phyloP scores from a whole-genome alignment of 257 asterid species.

The Cynanchum wilfordii region DNA sequence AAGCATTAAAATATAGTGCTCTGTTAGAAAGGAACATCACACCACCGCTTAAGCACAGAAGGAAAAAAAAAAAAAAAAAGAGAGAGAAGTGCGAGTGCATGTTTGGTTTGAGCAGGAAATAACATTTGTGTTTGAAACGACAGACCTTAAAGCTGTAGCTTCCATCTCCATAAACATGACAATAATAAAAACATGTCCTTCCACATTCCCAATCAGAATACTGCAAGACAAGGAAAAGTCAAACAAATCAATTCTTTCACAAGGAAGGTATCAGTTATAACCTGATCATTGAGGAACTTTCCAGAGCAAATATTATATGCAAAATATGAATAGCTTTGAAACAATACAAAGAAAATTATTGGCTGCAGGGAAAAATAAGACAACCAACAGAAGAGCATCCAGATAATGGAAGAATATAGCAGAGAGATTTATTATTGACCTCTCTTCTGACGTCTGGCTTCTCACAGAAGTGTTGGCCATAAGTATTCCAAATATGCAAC shows the following conservation, averaged over 20 bases:
- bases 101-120: background rate
- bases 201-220: constrained; percentile 58
- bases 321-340: background rate
- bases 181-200: constrained; percentile 53
- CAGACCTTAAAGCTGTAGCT: constrained; percentile 63
- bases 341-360: background rate
- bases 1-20: background rate
- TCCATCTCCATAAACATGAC: constrained; percentile 41
- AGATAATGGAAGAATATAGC: background rate
- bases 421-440: constrained; percentile 23
- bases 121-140: background rate
- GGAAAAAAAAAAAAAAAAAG: too few relatives aligned
- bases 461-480: constrained; percentile 27
- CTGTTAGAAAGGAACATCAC: background rate
- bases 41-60: background rate
- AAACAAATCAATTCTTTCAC: constrained; percentile 1
- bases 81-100: background rate
- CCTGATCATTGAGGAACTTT: too few relatives aligned
- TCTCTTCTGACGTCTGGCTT: constrained; percentile 29
- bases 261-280: background rate
- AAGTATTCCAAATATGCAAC: constrained; percentile 44
- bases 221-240: constrained; percentile 35
- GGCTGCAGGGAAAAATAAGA: background rate
- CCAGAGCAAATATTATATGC: background rate
- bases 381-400: background rate